These are phyloP conservation scores for Sporothrix mexicana DNA, from an alignment of 2,329 filamentous ascomycete species.

Conservation along the genomic window DNA sequence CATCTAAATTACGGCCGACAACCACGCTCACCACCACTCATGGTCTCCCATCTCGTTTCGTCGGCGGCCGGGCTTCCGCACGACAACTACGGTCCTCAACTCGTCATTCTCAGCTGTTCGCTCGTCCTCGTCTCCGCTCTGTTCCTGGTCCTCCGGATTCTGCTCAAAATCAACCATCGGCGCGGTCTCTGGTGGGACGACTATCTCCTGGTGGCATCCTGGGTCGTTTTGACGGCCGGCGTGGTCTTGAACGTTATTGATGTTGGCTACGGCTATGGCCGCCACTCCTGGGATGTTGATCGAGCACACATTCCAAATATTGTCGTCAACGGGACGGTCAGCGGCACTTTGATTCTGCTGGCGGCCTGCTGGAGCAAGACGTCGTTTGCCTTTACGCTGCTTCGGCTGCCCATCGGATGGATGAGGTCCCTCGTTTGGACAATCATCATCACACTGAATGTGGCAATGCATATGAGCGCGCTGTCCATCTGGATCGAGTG, in stretches of 20 bases:
- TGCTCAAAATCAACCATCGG: constrained; percentile 38
- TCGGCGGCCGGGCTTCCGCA: constrained; percentile 21
- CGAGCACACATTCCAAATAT: constrained; percentile 28
- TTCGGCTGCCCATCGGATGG: constrained; percentile 43
- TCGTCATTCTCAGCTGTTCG: constrained; percentile 36
- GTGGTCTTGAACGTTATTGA: constrained; percentile 25
- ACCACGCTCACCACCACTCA: not conserved
- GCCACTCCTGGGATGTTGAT: constrained; percentile 33
- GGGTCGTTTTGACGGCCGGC: constrained; percentile 32
- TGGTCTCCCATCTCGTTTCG: not conserved
- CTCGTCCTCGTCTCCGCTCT: constrained; percentile 35
- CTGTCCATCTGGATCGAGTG: constrained; percentile 34
- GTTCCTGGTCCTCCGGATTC: constrained; percentile 40
- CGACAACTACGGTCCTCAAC: constrained; percentile 29
- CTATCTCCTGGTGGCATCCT: constrained; percentile 39
- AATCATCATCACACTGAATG: constrained; percentile 44
- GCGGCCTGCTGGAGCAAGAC: constrained; percentile 44
- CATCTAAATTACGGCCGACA: too few relatives aligned
- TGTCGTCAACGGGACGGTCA: constrained; percentile 28
- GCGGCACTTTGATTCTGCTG: constrained; percentile 32
- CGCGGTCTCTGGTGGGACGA: constrained; percentile 43
- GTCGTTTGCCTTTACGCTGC: constrained; percentile 47
- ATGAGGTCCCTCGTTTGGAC: constrained; percentile 41
- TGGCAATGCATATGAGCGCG: constrained; percentile 41
- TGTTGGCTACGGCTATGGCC: constrained; percentile 30